Base-by-base conservation (phyloP, 2,329 filamentous ascomycete genomes). In the Phyllosticta ampelicida region DNA sequence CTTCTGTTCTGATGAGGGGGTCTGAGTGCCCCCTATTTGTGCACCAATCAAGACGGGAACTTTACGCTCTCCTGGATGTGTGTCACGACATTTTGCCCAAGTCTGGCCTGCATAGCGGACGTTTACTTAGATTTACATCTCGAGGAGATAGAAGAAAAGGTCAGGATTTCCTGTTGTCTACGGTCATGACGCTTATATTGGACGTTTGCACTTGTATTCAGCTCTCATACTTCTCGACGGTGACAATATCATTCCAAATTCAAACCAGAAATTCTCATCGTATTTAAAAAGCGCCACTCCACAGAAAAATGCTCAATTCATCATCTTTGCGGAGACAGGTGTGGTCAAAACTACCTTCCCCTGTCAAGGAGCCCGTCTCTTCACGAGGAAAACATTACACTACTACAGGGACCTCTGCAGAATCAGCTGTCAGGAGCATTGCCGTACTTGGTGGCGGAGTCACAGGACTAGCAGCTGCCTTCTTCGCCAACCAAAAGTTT, bases 371-470 rank as follows among this genome's bases (percentile, higher is more conserved):
- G 3, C 36, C 13, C n/a, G 36, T 6, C 6, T 8, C 2, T 44
- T 18, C 3, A 3, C 4, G n/a, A 6, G n/a, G 5, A 44, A 16
- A 16, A 44, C 13, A n/a, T 44, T 44, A 8, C 36, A 44, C 3
- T 18, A n/a, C 36, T 6, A 18, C 1, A 6, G 36, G 13, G n/a
- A 44, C 36, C n/a, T 16, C 8, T 16, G 13, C 16, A n/a, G n/a
- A 44, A n/a, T n/a, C 36, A 13, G 4, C 13, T n/a, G 36, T 44
- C 44, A 50, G 9, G 21, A 19, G 23, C 16, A 55, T 55, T 28
- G 54, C 54, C 44, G 50, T 55, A 20, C 44, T 55, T 3, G 54
- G 54, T 5, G 54, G 54, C n/a, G 54, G 54, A 9, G 50, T 55
- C 54, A 55, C 54, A 11, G 54, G 48, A 19, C 18, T 55, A 9